These are phyloP conservation scores for Martiniozyma asiatica DNA, from an alignment of 1,139 yeast genomes.

Conservation along the genomic window DNA sequence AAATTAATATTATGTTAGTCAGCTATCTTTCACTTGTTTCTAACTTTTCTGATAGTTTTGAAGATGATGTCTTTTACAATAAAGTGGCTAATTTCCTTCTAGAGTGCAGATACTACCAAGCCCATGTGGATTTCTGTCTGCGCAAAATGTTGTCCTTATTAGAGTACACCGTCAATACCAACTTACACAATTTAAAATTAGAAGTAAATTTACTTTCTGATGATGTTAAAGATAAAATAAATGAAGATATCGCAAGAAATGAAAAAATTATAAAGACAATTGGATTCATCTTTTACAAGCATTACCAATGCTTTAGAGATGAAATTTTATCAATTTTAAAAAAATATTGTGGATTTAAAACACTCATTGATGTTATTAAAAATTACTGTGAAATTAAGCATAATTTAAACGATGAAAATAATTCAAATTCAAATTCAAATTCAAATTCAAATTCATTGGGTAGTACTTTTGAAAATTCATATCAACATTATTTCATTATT, in stretches of 20 bases:
- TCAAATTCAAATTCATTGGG: no score
- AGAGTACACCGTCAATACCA: slow-evolving; percentile 26
- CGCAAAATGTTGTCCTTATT: slow-evolving; percentile 34
- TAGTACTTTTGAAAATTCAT: no score
- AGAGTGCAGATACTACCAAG: slow-evolving; percentile 25
- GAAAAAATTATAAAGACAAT: slow-evolving; percentile 23
- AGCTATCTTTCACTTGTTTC: slow-evolving; percentile 20
- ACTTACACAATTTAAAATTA: slow-evolving; percentile 25
- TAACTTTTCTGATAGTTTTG: slow-evolving; percentile 16
- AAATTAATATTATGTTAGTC: slow-evolving; percentile 22
- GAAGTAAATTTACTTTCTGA: slow-evolving; percentile 17
- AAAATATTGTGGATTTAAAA: slow-evolving; percentile 37
- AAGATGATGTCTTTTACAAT: slow-evolving; percentile 17
- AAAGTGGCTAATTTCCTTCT: slow-evolving; percentile 20
- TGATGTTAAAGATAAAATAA: slow-evolving; percentile 10
- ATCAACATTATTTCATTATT: slow-evolving; percentile 37
- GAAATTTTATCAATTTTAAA: slow-evolving; percentile 32
- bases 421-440: no score
- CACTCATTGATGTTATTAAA: slow-evolving; percentile 15
- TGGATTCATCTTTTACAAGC: slow-evolving; percentile 38
- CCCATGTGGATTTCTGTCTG: slow-evolving; percentile 29
- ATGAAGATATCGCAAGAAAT: slow-evolving; percentile 7
- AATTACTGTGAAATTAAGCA: slow-evolving; percentile 14
- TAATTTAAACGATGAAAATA: no score
- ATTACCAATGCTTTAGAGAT: slow-evolving; percentile 30